Conservation (phyloP, 2,329 filamentous ascomycete genomes). For the Diplocarpon rosae region DNA sequence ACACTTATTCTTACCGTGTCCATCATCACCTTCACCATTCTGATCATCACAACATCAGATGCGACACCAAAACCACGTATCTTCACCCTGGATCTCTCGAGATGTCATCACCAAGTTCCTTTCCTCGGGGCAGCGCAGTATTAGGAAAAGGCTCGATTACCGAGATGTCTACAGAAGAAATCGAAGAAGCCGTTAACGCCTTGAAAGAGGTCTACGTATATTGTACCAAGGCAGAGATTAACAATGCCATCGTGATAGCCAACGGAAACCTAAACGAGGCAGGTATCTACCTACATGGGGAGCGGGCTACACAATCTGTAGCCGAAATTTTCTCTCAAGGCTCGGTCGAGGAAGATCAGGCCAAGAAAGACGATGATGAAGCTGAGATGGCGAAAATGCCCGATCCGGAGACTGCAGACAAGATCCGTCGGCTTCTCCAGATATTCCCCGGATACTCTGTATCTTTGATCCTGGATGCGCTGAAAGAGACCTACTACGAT, state of each 20-base stretch:
- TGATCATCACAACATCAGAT: no score
- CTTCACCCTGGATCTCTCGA: no score
- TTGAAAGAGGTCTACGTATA: background rate
- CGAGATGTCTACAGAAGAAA: no score
- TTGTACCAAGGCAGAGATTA: background rate
- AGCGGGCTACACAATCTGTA: background rate
- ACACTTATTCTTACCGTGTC: no score
- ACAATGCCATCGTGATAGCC: background rate
- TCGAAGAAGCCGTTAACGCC: background rate
- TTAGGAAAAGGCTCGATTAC: no score
- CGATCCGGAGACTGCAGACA: background rate
- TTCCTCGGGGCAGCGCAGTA: no score
- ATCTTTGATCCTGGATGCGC: background rate
- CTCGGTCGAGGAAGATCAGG: background rate
- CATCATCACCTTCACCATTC: no score
- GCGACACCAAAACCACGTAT: no score
- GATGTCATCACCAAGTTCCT: no score
- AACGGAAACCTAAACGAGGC: background rate
- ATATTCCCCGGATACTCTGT: background rate
- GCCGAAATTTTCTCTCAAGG: background rate
- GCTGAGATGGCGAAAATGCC: background rate
- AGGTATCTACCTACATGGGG: background rate
- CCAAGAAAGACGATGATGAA: background rate
- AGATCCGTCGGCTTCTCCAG: background rate
- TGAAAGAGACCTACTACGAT: background rate